Evolutionary conservation across 768 basidiomycete species (phyloP), one percentile per base, ranked within the genome.

Genomic region (Tricholoma hemisulphureum): DNA sequence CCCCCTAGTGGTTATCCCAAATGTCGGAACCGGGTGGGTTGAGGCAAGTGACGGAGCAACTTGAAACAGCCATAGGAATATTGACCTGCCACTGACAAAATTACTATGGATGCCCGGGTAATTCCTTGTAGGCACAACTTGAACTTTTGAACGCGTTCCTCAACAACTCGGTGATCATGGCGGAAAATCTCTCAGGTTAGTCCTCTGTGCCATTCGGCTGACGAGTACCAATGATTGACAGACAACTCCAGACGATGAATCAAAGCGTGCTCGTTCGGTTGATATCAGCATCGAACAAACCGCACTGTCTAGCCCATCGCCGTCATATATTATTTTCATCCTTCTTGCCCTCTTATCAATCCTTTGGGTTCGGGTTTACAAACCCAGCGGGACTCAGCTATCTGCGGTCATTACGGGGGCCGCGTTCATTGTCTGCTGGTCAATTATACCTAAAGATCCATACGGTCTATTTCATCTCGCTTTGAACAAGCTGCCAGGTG

Each of bases 381-480:
- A 55, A 31, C 37, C 49, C 24, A 48, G 28, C 6, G 57, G 14
- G 20, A 39, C 53, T 29, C n/a, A 56, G n/a, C 10, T 63, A 10
- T 37, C 28, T 46, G 57, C 16, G 32, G 26, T 26, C 5, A 26
- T 58, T 46, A 52, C 21, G 10, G 58, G 32, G 29, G 32, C 31
- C 5, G 32, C 57, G 48, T 53, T 28, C 4, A 20, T 55, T 21
- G 6, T 48, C n/a, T 61, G 43, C 24, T 53, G 51, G 57, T 35
- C 24, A 8, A 55, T 29, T 18, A 52, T 58, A 43, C 53, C 67
- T 3, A 68, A 57, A 9, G 84, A 86, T 60, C 83, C 83, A 11
- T 88, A 87, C 64, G 80, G 82, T 7, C 66, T 82, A 2, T 87
- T 84, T 59, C 86, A 88, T 64, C 69, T 84, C 13, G 59, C 72